A percentile compares a stretch with the other conserved stretches of the same genome.
Evolutionary conservation across 1,284 basidiomycete genomes (phyloP).

Genomic region (Cystobasidium sp.): DNA sequence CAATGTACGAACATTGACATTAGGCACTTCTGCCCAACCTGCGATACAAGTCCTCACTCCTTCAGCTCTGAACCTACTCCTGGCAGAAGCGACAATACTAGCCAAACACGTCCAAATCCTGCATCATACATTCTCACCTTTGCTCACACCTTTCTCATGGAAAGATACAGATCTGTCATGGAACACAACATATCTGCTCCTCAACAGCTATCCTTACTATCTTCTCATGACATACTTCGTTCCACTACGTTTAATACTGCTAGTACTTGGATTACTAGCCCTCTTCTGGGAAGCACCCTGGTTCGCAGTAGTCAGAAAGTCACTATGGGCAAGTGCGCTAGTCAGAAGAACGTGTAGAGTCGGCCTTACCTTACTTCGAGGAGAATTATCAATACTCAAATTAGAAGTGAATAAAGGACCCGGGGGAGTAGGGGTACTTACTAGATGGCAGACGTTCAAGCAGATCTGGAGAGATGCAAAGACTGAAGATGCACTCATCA

Average conservation of each 20-base stretch:
- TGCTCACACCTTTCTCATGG: conserved; percentile 48
- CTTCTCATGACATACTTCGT: conserved; percentile 49
- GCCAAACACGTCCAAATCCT: conserved; percentile 33
- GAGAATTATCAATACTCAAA: conserved; percentile 10
- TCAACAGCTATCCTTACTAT: conserved; percentile 53
- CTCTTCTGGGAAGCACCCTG: conserved; percentile 53
- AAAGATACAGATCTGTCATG: conserved; percentile 46
- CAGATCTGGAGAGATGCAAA: conserved; percentile 31
- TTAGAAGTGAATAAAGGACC: conserved; percentile 15
- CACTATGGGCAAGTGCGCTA: conserved; percentile 45
- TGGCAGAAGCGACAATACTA: conserved; percentile 24
- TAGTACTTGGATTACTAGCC: conserved; percentile 47
- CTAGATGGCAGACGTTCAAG: conserved; percentile 19
- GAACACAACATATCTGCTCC: conserved; percentile 45
- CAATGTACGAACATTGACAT: conserved; percentile 18
- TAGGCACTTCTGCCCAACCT: conserved; percentile 21
- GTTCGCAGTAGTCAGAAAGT: conserved; percentile 47
- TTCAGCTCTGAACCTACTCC: conserved; percentile 11
- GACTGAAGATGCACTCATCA: not conserved
- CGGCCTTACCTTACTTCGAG: conserved; percentile 18
- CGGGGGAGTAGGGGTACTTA: conserved; percentile 10
- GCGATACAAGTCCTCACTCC: conserved; percentile 42
- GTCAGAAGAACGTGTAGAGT: conserved; percentile 18
- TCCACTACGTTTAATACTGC: conserved; percentile 47
- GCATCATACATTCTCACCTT: conserved; percentile 45